Base-by-base conservation (phyloP, 1,139 yeast species). In the Geotrichum fermentans region DNA sequence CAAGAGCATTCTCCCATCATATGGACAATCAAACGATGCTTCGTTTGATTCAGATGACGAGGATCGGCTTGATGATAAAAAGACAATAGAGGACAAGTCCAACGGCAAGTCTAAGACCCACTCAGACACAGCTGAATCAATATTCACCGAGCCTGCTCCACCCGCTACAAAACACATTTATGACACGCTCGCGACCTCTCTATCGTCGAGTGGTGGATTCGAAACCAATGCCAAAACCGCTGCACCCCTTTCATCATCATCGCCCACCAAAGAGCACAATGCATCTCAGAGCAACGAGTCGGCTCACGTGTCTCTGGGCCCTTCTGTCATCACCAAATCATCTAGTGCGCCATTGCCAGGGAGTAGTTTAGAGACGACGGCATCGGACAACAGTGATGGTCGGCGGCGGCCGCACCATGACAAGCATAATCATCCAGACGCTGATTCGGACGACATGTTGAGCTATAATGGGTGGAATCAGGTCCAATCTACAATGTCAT, bases 391-490 rank as follows among this genome's bases (percentile, higher is more conserved):
- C 32, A 3, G 32, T 5, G n/a, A 11, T 14, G 32, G 11, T 14
- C 32, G 32, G 32, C 32, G n/a, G 32, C 32, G 32, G 32, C 32
- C 11, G 3, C n/a, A 14, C 5, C 36, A 33, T 14, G 20, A n/a
- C 14, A n/a, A 16, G 8, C 41, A 26, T 14, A 18, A n/a, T 6
- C 13, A 18, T 1, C 24, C 16, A 11, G 14, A 11, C 17, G 8
- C 42, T 17, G 44, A 45, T 26, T 35, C 44, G 20, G 49, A 45
- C 10, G 43, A 45, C 22, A 46, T 42, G 45, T 42, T 46, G 6
- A 45, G 45, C 10, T 41, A 46, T 20, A 21, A 45, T 13, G 50
- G 50, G 18, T 46, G 50, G 50, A 36, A 36, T 16, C 35, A 30
- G 10, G 45, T 42, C 4, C 40, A 18, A 16, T 30, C 43, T 7